These are phyloP conservation scores for Volvox reticuliferus DNA, from an alignment of 139 green algal genomes.

Conservation along the genomic window DNA sequence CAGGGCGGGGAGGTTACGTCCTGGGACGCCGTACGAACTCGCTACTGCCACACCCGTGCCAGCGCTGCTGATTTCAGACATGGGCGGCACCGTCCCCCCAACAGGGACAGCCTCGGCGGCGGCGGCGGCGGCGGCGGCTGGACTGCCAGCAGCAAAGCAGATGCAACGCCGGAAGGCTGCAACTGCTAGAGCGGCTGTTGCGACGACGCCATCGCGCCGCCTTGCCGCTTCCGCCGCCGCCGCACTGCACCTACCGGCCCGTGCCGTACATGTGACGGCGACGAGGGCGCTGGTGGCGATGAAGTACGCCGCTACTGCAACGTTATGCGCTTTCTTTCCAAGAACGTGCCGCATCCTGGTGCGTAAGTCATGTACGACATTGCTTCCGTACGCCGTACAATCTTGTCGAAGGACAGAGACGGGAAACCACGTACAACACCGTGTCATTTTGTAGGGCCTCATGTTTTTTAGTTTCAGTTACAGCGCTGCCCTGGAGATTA, in stretches of 20 bases:
- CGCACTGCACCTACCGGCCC: not conserved
- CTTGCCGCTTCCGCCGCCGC: not conserved
- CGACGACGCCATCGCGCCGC: not conserved
- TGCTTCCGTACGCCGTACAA: too few relatives aligned
- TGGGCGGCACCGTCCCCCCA: not conserved
- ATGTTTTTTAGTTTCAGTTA: too few relatives aligned
- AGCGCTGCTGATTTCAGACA: not conserved
- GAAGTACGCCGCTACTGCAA: not conserved
- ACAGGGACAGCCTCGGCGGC: not conserved
- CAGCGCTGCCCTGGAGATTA: too few relatives aligned
- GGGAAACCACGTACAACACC: too few relatives aligned
- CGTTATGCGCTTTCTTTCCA: slow-evolving; percentile 39
- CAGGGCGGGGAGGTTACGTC: too few relatives aligned
- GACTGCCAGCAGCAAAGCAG: not conserved
- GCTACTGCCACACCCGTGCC: not conserved
- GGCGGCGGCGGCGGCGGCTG: not conserved
- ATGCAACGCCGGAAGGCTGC: too few relatives aligned
- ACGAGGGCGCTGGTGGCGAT: not conserved
- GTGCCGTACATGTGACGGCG: not conserved
- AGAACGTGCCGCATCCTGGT: slow-evolving; percentile 10
- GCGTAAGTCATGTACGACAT: not conserved
- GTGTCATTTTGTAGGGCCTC: too few relatives aligned
- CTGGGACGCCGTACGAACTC: not conserved
- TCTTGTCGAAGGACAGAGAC: too few relatives aligned
- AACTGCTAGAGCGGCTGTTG: too few relatives aligned